Evolutionary conservation across 2,329 filamentous ascomycete genomes (phyloP), one percentile per base, ranked within the genome.

Genomic region (Sclerotinia trifoliorum): DNA sequence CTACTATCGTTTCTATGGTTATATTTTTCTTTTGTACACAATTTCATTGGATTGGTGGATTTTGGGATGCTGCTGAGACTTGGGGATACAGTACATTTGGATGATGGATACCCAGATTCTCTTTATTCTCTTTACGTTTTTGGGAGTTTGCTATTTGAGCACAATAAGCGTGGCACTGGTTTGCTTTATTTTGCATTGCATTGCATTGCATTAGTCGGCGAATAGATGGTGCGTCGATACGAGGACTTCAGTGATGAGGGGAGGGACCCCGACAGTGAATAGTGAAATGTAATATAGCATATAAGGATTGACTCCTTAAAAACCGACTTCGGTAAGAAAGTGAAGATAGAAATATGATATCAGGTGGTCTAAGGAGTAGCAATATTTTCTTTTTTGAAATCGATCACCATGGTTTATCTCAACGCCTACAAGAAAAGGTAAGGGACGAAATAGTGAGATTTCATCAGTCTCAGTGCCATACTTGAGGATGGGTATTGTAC

Each of bases 91-190:
- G 39, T 39, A 49, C 29, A 51, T 51, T 63, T 63, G 60, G 55
- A 57, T 57, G 60, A 62, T 51, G 60, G 60, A 63, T 63, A 63
- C 60, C 60, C 60, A n/a, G 29, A 42, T 26, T 52, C 51, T 49
- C n/a, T 39, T 42, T 35, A 42, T 51, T 42, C 15, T 26, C 32
- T 10, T 51, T 63, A 29, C n/a, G n/a, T 51, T 24, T 42, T 39
- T 63, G 13, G 46, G 13, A 35, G 46, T 4, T 24, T 42, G 11
- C 26, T 42, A 21, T 62, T 39, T 35, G 46, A 63, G 60, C 29
- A 39, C 13, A 29, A 39, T 51, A 49, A 51, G 60, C 32, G 15
- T 39, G 60, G 46, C 46, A 63, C 6, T 39, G 60, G 46, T 39
- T 51, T 62, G 32, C 60, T 51, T 62, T 39, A 62, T 26, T 35